phyloP scores from a whole-genome alignment of 2,329 filamentous ascomycete genomes.

The Sordariomycetes sp. region DNA sequence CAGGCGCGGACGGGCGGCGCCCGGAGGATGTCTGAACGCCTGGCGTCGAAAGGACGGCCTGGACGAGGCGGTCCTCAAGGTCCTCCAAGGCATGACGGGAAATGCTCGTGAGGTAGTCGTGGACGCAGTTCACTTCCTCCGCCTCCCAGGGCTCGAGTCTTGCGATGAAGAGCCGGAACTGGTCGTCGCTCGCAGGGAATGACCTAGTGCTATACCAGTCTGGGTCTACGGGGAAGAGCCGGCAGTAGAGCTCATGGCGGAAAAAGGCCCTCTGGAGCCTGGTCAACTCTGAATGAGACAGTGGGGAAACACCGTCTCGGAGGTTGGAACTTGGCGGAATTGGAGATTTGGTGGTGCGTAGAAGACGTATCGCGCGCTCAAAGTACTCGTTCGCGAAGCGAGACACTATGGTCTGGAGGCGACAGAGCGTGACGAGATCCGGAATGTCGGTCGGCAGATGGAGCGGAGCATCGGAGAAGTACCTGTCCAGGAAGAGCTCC shows the following conservation, averaged over 20 bases:
- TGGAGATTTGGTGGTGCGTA: background rate
- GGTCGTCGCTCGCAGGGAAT: background rate
- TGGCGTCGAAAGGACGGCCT: background rate
- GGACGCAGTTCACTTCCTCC: constrained; percentile 4
- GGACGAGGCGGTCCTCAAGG: background rate
- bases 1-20: background rate
- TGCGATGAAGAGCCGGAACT: background rate
- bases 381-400: background rate
- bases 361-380: background rate
- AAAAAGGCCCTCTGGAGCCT: constrained; percentile 5
- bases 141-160: constrained; percentile 1
- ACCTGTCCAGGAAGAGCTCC: background rate
- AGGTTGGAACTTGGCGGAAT: background rate
- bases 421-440: background rate
- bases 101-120: background rate
- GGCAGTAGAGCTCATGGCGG: constrained; percentile 3
- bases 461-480: background rate
- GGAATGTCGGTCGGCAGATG: background rate
- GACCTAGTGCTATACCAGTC: background rate
- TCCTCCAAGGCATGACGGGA: background rate
- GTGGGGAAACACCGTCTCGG: background rate
- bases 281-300: background rate
- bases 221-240: background rate
- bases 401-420: background rate
- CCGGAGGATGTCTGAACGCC: background rate